Percentiles rank a stretch among this genome's conserved stretches.
These are phyloP conservation scores for Monosporascus sp. DNA, from an alignment of 2,329 filamentous ascomycete species.

Conservation along the genomic window DNA sequence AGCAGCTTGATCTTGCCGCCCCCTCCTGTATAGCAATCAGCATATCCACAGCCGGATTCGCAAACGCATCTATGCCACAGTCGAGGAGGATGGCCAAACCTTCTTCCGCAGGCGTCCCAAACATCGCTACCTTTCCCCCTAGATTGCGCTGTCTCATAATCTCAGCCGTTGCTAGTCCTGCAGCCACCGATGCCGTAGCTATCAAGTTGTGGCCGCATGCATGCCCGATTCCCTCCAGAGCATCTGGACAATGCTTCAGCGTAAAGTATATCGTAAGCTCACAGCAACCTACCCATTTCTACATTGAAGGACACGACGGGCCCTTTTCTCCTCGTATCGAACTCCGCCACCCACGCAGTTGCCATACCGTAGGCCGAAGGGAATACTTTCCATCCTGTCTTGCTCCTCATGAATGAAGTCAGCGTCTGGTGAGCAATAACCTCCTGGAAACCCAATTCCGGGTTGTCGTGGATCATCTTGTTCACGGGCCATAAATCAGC, in stretches of 20 bases:
- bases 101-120: conserved; percentile 51
- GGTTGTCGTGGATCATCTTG: conserved; percentile 46
- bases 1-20: conserved; percentile 45
- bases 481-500: conserved; percentile 38
- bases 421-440: conserved; percentile 44
- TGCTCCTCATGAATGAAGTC: conserved; percentile 38
- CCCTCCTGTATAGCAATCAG: conserved; percentile 24
- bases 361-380: conserved; percentile 44
- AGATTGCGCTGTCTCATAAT: conserved; percentile 35
- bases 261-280: neutral
- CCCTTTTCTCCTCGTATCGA: conserved; percentile 38
- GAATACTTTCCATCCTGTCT: conserved; percentile 43
- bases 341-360: conserved; percentile 48
- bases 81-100: conserved; percentile 18
- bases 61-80: neutral
- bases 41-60: neutral
- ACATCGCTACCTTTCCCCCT: conserved; percentile 38
- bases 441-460: conserved; percentile 43
- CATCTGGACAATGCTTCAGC: conserved; percentile 30
- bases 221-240: conserved; percentile 44
- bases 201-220: conserved; percentile 53
- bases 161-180: conserved; percentile 40
- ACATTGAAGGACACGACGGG: conserved; percentile 42
- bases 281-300: conserved; percentile 34
- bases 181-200: conserved; percentile 41